A percentile compares a stretch with the other conserved stretches of the same genome.
Conservation (phyloP, 805 yeast species). For the Saitoella complicata region DNA sequence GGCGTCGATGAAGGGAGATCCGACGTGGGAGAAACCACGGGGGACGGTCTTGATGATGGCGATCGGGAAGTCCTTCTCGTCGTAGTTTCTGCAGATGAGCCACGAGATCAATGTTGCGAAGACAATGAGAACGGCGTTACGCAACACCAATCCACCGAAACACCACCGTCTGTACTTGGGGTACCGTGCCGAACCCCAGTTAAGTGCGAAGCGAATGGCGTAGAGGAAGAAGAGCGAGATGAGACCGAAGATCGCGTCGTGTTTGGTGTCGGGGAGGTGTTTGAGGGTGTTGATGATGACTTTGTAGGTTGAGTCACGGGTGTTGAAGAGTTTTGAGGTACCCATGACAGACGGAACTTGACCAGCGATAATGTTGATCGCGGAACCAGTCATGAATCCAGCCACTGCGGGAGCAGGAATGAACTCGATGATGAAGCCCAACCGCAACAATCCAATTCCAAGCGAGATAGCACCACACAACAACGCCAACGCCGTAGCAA, state of each 20-base stretch:
- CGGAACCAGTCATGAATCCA: constrained; percentile 93
- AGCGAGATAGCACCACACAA: constrained; percentile 75
- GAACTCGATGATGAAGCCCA: constrained; percentile 78
- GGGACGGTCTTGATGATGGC: constrained; percentile 65
- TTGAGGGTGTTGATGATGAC: constrained; percentile 60
- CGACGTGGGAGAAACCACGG: constrained; percentile 62
- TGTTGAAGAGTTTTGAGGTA: constrained; percentile 42
- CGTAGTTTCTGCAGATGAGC: constrained; percentile 38
- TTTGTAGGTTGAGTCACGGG: constrained; percentile 51
- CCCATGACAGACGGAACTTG: constrained; percentile 85
- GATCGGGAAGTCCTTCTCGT: constrained; percentile 29
- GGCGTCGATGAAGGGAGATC: constrained; percentile 48
- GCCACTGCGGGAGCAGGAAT: constrained; percentile 83
- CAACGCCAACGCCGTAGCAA: constrained; percentile 66
- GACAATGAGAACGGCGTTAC: constrained; percentile 68
- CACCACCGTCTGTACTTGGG: constrained; percentile 36
- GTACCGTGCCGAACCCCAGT: constrained; percentile 42
- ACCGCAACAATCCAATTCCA: constrained; percentile 65
- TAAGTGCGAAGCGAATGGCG: constrained; percentile 50
- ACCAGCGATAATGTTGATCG: constrained; percentile 64
- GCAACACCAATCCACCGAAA: constrained; percentile 47
- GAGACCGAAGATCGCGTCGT: constrained; percentile 83
- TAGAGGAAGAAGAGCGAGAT: constrained; percentile 58
- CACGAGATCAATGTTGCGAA: constrained; percentile 73
- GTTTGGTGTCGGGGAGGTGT: constrained; percentile 46